These are phyloP conservation scores for Plantago lanceolata DNA, from an alignment of 305 asterid species.

Conservation along the genomic window DNA sequence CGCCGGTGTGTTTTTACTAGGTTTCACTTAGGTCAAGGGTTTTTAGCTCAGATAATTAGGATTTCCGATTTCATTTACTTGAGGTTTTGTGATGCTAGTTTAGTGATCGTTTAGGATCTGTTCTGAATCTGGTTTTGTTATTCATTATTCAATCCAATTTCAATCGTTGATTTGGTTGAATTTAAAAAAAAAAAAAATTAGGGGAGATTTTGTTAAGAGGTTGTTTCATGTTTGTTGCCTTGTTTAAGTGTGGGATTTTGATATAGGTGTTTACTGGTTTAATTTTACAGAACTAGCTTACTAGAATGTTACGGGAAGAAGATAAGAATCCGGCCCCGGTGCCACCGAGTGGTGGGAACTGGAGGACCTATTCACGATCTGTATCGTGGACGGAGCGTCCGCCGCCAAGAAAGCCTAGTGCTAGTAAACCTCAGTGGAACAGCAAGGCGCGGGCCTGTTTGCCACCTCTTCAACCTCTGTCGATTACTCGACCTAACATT, in stretches of 20 bases:
- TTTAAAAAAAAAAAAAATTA: too few species aligned
- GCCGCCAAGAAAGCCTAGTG: constrained; percentile 55
- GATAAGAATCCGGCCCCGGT: constrained; percentile 53
- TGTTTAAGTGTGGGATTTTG: background rate
- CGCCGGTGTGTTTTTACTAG: background rate
- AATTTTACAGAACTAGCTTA: constrained; percentile 23
- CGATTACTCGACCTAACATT: constrained; percentile 49
- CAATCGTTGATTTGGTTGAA: too few species aligned
- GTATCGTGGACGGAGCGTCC: constrained; percentile 70
- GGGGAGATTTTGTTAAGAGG: too few species aligned
- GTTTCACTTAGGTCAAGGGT: background rate
- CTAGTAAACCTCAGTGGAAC: constrained; percentile 77
- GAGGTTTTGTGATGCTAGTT: background rate
- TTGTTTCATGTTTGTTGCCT: background rate
- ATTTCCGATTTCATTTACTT: too few species aligned
- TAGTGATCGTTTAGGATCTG: constrained; percentile 1
- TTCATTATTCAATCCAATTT: too few species aligned
- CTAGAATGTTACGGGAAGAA: constrained; percentile 63
- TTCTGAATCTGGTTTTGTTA: too few species aligned
- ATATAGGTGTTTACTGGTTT: constrained; percentile 17
- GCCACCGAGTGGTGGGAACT: constrained; percentile 27
- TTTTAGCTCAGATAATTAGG: background rate
- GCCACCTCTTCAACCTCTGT: constrained; percentile 94
- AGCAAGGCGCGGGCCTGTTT: constrained; percentile 85
- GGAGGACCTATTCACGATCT: constrained; percentile 71